Evolutionary conservation across 805 yeast species (phyloP).

Genomic region (Saccharomycopsis vini): DNA sequence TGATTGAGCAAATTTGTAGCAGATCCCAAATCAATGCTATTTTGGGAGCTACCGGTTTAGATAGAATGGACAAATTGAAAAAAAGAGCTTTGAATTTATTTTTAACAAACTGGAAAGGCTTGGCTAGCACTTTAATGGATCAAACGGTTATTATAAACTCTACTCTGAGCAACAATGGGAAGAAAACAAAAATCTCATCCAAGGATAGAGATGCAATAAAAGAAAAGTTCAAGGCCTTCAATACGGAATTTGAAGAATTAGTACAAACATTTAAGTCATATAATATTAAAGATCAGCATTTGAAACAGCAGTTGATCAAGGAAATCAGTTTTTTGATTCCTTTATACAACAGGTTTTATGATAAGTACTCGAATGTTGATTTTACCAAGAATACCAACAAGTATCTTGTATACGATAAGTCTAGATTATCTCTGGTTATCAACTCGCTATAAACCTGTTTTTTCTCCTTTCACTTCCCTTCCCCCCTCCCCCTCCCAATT

Average conservation of each 20-base stretch:
- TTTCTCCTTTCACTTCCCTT: too few relatives aligned
- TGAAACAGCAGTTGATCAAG: conserved; percentile 53
- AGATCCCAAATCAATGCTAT: conserved; percentile 47
- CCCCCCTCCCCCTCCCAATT: too few relatives aligned
- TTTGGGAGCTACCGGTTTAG: conserved; percentile 50
- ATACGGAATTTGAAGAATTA: conserved; percentile 73
- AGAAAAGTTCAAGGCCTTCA: conserved; percentile 76
- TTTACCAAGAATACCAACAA: conserved; percentile 52
- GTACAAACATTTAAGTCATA: conserved; percentile 56
- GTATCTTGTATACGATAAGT: conserved; percentile 45
- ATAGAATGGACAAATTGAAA: conserved; percentile 57
- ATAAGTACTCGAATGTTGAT: conserved; percentile 61
- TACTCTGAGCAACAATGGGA: conserved; percentile 19
- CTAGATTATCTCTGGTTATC: conserved; percentile 14
- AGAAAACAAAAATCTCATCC: conserved; percentile 34
- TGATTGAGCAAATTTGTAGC: conserved; percentile 65
- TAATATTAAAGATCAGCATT: conserved; percentile 54
- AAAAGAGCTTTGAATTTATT: conserved; percentile 68
- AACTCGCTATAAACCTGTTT: too few relatives aligned
- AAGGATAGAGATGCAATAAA: conserved; percentile 76
- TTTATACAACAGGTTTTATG: conserved; percentile 76
- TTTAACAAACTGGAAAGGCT: conserved; percentile 69
- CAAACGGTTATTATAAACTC: conserved; percentile 56
- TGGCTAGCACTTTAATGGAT: conserved; percentile 71
- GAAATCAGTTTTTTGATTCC: conserved; percentile 72